phyloP scores from a whole-genome alignment of 768 basidiomycete species.

The Agaricus sinodeliciosus region DNA sequence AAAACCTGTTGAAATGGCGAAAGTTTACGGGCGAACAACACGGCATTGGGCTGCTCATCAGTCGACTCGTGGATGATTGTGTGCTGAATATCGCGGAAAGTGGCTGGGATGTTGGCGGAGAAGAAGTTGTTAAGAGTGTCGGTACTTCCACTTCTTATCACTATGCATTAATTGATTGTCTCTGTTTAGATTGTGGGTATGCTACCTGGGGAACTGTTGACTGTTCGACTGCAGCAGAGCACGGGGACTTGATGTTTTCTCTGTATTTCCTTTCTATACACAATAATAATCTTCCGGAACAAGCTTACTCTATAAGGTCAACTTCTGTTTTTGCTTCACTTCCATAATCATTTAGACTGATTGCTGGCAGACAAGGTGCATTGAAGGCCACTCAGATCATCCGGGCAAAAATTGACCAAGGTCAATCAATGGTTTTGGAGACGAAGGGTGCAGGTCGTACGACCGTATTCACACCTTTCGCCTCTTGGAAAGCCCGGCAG shows the following conservation, averaged over 20 bases:
- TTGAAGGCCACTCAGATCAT: background rate
- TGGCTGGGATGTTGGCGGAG: slow-evolving; percentile 87
- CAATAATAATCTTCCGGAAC: background rate
- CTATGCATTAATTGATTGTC: slow-evolving; percentile 12
- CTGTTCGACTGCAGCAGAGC: slow-evolving; percentile 17
- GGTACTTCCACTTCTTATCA: slow-evolving; percentile 13
- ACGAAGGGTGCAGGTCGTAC: slow-evolving; percentile 29
- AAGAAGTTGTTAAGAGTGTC: slow-evolving; percentile 57
- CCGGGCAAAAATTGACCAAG: slow-evolving; percentile 3
- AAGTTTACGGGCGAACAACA: slow-evolving; percentile 60
- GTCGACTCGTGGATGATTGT: slow-evolving; percentile 48
- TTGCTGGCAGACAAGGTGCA: background rate
- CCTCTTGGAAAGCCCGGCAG: slow-evolving; percentile 30
- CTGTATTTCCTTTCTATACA: background rate
- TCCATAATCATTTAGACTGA: background rate
- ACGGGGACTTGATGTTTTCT: slow-evolving; percentile 11
- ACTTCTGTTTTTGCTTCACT: background rate
- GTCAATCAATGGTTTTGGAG: slow-evolving; percentile 12
- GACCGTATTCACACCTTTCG: slow-evolving; percentile 27
- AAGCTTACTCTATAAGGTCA: background rate
- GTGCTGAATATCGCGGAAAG: slow-evolving; percentile 62
- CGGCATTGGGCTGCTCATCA: slow-evolving; percentile 48
- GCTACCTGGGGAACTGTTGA: slow-evolving; percentile 29
- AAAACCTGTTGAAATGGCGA: slow-evolving; percentile 71
- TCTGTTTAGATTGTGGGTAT: slow-evolving; percentile 26